Base-by-base conservation (phyloP, 768 basidiomycete genomes). In the Myochromella boudieri region DNA sequence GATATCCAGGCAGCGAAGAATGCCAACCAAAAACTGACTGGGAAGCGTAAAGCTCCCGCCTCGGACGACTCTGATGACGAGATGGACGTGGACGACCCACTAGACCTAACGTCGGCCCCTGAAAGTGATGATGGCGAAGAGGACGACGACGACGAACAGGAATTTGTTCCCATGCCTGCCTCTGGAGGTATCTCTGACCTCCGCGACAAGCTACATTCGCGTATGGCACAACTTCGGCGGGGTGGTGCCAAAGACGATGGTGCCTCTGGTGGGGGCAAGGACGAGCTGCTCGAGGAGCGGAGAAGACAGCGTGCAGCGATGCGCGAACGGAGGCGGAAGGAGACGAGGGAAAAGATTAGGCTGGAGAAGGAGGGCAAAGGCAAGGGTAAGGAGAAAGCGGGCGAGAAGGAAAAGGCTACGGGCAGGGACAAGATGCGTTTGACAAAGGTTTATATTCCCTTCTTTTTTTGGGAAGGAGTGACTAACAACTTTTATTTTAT, bases 321-420 rank as follows among this genome's bases (percentile, higher is more conserved):
- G 75, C 76, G 94, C 17, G 95, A 97, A 66, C 78, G 83, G 47
- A 71, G 95, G 55, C 69, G 94, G 60, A 89, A 87, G 59, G 87
- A 90, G 70, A 90, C 89, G 6, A 87, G 77, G 61, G 93, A 94
- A 67, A 87, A 90, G 68, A 88, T 84, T 49, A 68, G 72, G 55
- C 74, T 72, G 12, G 84, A 87, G 61, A 73, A 81, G 49, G 88
- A 86, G 24, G n/a, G 39, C 4, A 17, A 26, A 14, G 24, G 10
- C 11, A 76, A 77, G 63, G 70, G 70, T 7, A 76, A 75, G 54
- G 71, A 72, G 40, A 60, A 63, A 48, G 66, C 68, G 39, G 62
- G 59, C 39, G 28, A 32, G 28, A 42, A 24, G 29, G 27, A 27
- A 11, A 32, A 53, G 18, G 29, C 25, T 12, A 46, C 51, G 10